phyloP scores from a whole-genome alignment of 2,329 filamentous ascomycete species.

The Clathrospora elynae region DNA sequence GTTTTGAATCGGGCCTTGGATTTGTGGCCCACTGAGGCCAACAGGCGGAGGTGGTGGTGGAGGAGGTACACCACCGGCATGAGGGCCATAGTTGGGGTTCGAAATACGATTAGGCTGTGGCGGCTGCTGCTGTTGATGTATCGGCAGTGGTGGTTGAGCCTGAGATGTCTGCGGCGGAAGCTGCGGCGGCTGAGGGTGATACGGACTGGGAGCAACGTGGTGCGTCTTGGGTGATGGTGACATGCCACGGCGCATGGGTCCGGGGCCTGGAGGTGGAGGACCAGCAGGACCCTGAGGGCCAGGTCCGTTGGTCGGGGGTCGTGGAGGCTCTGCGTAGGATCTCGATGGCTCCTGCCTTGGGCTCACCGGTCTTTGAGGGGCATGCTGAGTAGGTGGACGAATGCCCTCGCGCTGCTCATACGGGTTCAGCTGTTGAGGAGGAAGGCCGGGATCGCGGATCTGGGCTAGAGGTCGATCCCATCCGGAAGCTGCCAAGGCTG shows the following conservation, averaged over 20 bases:
- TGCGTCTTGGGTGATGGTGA: constrained; percentile 66
- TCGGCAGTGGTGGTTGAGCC: constrained; percentile 50
- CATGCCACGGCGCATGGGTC: constrained; percentile 56
- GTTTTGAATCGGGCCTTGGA: constrained; percentile 54
- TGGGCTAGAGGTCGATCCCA: constrained; percentile 72
- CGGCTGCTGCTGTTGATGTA: constrained; percentile 34
- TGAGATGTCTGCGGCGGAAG: constrained; percentile 60
- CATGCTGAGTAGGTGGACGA: constrained; percentile 67
- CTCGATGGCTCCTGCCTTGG: constrained; percentile 75
- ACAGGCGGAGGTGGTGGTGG: constrained; percentile 65
- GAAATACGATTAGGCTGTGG: constrained; percentile 54
- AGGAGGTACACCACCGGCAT: constrained; percentile 56
- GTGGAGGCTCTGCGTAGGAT: constrained; percentile 69
- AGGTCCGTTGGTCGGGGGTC: constrained; percentile 53
- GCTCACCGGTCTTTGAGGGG: constrained; percentile 73
- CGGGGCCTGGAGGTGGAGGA: constrained; percentile 48
- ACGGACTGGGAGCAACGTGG: constrained; percentile 59
- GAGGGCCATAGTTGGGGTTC: constrained; percentile 55
- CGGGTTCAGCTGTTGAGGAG: constrained; percentile 77
- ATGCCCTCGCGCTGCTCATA: constrained; percentile 79
- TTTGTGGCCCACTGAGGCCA: constrained; percentile 55
- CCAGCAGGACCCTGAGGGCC: constrained; percentile 51
- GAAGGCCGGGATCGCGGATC: constrained; percentile 66
- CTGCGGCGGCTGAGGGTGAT: constrained; percentile 52
- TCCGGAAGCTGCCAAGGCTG: constrained; percentile 58